Percentiles rank a stretch among this genome's conserved stretches.
Evolutionary conservation across 1,284 basidiomycete species (phyloP).

Genomic region (Fomitiporia mediterranea): DNA sequence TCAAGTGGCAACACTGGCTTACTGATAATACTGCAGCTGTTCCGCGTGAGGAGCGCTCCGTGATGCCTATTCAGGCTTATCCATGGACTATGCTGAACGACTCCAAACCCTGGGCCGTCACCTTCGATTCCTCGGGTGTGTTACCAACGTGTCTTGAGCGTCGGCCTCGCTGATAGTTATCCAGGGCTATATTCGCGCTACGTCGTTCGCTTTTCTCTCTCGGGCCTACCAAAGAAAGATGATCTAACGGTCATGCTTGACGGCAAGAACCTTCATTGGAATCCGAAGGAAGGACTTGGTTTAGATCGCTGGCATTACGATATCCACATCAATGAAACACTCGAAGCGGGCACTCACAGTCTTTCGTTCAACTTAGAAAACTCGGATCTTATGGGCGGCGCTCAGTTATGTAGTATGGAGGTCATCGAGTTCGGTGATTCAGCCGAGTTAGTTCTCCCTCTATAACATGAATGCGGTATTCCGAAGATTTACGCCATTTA

Average conservation of each 20-base stretch:
- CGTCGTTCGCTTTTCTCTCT: constrained; percentile 70
- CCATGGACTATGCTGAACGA: constrained; percentile 70
- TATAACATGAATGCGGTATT: neutral
- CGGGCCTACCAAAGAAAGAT: constrained; percentile 56
- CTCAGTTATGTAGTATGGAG: constrained; percentile 74
- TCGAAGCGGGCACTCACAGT: constrained; percentile 48
- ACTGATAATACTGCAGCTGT: constrained; percentile 31
- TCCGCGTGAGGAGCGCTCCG: constrained; percentile 58
- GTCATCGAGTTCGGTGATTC: constrained; percentile 70
- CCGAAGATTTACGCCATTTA: constrained; percentile 28
- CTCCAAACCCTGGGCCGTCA: constrained; percentile 49
- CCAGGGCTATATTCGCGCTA: constrained; percentile 47
- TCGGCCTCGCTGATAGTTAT: neutral
- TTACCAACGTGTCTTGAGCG: neutral
- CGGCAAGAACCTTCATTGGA: constrained; percentile 54
- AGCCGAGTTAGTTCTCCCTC: constrained; percentile 45
- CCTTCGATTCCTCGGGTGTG: constrained; percentile 59
- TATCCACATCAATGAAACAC: constrained; percentile 36
- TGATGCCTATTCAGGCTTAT: constrained; percentile 75
- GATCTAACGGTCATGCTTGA: constrained; percentile 64
- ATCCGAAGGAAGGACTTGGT: constrained; percentile 49
- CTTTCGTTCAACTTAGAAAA: constrained; percentile 56
- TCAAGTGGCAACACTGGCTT: constrained; percentile 75
- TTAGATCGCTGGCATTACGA: constrained; percentile 74
- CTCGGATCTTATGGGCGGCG: constrained; percentile 45